A percentile compares a stretch with the other conserved stretches of the same genome.
phyloP scores from a whole-genome alignment of 371 early-diverging fungal species.

The Lichtheimia corymbifera region DNA sequence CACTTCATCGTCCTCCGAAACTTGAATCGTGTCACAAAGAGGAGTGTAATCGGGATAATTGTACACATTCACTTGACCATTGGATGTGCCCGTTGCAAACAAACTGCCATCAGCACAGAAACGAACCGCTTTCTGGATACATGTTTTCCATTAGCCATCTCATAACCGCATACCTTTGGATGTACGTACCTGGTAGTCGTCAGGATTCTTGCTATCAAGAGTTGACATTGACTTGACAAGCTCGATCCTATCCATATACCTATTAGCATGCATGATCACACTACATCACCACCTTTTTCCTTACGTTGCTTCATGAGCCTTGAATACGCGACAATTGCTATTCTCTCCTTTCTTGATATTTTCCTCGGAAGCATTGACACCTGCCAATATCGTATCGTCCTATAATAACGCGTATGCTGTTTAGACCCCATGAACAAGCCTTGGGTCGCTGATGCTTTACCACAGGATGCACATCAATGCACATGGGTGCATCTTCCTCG shows the following conservation, averaged over 20 bases:
- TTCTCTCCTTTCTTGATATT: conserved; percentile 58
- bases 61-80: conserved; percentile 60
- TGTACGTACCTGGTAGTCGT: conserved; percentile 53
- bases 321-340: conserved; percentile 63
- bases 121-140: conserved; percentile 44
- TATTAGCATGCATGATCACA: background rate
- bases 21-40: conserved; percentile 9
- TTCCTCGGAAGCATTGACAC: conserved; percentile 58
- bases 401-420: background rate
- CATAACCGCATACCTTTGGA: background rate
- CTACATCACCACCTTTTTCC: background rate
- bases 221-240: conserved; percentile 34
- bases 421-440: background rate
- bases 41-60: conserved; percentile 50
- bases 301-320: conserved; percentile 41
- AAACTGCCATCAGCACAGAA: conserved; percentile 59
- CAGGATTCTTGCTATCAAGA: conserved; percentile 40
- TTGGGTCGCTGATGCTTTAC: conserved; percentile 26
- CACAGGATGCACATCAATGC: conserved; percentile 64
- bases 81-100: conserved; percentile 66
- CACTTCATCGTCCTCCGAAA: conserved; percentile 45
- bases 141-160: no score
- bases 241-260: conserved; percentile 16
- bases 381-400: conserved; percentile 41
- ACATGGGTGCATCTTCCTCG: conserved; percentile 76